phyloP scores from a whole-genome alignment of 495 filamentous ascomycete genomes.

The Choiromyces venosus region DNA sequence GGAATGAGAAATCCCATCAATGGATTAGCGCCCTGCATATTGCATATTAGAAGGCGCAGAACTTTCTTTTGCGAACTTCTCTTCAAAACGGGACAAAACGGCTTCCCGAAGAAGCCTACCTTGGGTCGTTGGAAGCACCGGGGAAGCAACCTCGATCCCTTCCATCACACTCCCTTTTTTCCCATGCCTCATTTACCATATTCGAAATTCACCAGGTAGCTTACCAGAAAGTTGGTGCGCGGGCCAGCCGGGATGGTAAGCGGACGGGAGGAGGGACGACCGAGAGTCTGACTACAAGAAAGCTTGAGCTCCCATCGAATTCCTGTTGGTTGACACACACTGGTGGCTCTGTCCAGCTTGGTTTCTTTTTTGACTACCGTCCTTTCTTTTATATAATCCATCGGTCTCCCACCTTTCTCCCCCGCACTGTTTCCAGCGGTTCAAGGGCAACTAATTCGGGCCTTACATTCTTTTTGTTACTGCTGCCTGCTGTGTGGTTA shows the following conservation, averaged over 20 bases:
- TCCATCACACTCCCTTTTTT: background rate
- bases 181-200: background rate
- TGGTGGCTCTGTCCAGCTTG: constrained; percentile 1
- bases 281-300: background rate
- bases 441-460: background rate
- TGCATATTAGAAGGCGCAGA: background rate
- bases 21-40: background rate
- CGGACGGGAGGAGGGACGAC: background rate
- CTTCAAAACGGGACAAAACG: background rate
- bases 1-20: background rate
- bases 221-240: background rate
- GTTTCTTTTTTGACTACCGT: constrained; percentile 3
- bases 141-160: background rate
- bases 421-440: background rate
- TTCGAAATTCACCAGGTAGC: background rate
- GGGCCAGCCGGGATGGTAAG: background rate
- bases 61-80: background rate
- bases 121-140: background rate
- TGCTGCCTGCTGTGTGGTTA: background rate
- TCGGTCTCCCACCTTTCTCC: background rate
- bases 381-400: background rate
- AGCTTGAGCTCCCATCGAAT: background rate
- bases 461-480: background rate
- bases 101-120: background rate
- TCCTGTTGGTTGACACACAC: constrained; percentile 4